Evolutionary conservation across 2,329 filamentous ascomycete species (phyloP).

Genomic region (Aspergillus fructus): DNA sequence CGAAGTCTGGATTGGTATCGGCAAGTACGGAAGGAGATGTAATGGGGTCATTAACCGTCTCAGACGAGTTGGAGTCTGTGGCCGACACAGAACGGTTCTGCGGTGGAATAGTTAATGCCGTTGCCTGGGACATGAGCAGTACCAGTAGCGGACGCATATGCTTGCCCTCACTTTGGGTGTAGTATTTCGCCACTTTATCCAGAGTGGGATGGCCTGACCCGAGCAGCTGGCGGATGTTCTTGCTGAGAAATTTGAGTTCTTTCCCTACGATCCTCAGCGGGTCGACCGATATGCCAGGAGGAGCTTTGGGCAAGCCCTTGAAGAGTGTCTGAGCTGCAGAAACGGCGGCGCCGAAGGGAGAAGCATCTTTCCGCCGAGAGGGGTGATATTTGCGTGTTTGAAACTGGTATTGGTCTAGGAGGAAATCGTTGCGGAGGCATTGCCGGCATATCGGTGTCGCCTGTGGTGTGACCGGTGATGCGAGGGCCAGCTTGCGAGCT

Average conservation of each 20-base stretch:
- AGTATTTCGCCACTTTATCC: slow-evolving; percentile 96
- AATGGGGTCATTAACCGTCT: slow-evolving; percentile 60
- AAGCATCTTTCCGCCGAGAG: slow-evolving; percentile 38
- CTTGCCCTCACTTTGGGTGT: slow-evolving; percentile 94
- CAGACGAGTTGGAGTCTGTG: slow-evolving; percentile 21
- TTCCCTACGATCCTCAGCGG: slow-evolving; percentile 88
- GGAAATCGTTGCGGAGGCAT: slow-evolving; percentile 40
- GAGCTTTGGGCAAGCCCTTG: slow-evolving; percentile 42
- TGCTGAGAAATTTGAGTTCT: slow-evolving; percentile 93
- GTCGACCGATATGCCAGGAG: slow-evolving; percentile 70
- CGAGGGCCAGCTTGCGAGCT: slow-evolving; percentile 37
- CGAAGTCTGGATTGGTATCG: slow-evolving; percentile 74
- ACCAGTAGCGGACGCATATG: slow-evolving; percentile 93
- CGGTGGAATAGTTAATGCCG: slow-evolving; percentile 74
- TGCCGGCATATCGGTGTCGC: slow-evolving; percentile 38
- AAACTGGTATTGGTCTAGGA: slow-evolving; percentile 22
- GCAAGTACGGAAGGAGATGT: slow-evolving; percentile 63
- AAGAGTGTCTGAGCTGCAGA: slow-evolving; percentile 54
- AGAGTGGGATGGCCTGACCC: slow-evolving; percentile 92
- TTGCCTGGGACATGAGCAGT: slow-evolving; percentile 92
- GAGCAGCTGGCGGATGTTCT: slow-evolving; percentile 88
- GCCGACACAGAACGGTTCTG: slow-evolving; percentile 41
- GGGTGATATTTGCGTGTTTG: slow-evolving; percentile 42
- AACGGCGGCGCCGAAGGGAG: slow-evolving; percentile 45
- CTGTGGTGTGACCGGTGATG: slow-evolving; percentile 29